Evolutionary conservation across 768 basidiomycete species (phyloP).

Genomic region (Neoboletus magnificus): DNA sequence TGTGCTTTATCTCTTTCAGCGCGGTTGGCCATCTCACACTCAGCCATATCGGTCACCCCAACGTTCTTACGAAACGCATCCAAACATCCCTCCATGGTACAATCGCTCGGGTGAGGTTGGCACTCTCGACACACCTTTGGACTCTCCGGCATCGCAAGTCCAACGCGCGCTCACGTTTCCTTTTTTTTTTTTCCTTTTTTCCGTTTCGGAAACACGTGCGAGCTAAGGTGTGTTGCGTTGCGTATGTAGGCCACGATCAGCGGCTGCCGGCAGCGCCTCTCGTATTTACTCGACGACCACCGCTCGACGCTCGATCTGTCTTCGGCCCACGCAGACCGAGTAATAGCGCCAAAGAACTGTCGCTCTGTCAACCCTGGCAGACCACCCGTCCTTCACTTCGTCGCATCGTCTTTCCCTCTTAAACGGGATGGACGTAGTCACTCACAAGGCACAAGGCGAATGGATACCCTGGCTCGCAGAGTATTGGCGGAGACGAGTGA

Average conservation of each 20-base stretch:
- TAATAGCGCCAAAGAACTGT: neutral
- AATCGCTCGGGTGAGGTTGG: conserved; percentile 45
- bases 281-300: conserved; percentile 16
- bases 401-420: conserved; percentile 54
- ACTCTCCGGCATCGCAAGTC: neutral
- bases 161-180: neutral
- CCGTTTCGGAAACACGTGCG: neutral
- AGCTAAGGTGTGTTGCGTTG: neutral
- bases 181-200: too few species aligned
- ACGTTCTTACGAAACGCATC: conserved; percentile 55
- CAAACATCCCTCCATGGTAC: conserved; percentile 45
- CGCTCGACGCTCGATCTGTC: conserved; percentile 58
- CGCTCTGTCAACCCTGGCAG: conserved; percentile 53
- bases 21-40: neutral
- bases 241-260: neutral
- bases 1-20: conserved; percentile 42
- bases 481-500: neutral
- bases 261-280: neutral
- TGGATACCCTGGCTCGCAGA: neutral
- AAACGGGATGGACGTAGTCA: conserved; percentile 28
- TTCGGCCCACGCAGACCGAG: conserved; percentile 22
- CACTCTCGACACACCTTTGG: conserved; percentile 32
- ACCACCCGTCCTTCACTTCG: conserved; percentile 52
- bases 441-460: neutral
- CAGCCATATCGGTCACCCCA: neutral